These are phyloP conservation scores for Podospora anserina DNA, from an alignment of 495 filamentous ascomycete species.

Conservation along the genomic window DNA sequence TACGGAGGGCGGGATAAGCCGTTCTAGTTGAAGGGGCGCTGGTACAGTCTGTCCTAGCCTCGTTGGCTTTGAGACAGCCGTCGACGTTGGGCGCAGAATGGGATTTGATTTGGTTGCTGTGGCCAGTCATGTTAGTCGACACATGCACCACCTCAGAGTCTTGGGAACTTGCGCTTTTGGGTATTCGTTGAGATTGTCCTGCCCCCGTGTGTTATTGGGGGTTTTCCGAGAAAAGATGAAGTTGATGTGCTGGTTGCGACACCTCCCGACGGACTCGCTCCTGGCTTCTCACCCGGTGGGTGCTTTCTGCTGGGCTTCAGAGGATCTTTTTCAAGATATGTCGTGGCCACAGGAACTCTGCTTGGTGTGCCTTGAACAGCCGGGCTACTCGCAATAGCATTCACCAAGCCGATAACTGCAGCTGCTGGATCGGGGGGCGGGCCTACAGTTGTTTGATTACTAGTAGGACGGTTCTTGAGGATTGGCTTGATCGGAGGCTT, in stretches of 20 bases:
- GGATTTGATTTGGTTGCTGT: not conserved
- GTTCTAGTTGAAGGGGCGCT: not conserved
- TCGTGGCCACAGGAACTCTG: not conserved
- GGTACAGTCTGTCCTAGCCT: too few species aligned
- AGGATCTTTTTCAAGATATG: not conserved
- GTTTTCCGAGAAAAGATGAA: not conserved
- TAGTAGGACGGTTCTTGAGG: not conserved
- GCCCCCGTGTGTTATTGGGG: not conserved
- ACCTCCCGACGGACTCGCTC: not conserved
- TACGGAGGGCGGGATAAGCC: not conserved
- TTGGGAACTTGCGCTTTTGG: not conserved
- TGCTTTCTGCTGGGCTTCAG: not conserved
- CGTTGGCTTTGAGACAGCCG: not conserved
- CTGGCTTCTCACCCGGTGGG: not conserved
- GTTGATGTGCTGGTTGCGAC: too few species aligned
- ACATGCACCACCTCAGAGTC: not conserved
- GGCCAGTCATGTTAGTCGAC: not conserved
- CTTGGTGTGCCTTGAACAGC: not conserved
- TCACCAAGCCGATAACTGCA: not conserved
- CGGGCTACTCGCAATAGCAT: not conserved
- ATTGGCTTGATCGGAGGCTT: not conserved
- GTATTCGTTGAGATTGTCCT: not conserved
- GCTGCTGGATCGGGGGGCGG: not conserved
- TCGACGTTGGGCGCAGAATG: not conserved
- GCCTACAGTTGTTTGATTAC: not conserved